Conservation (phyloP, 441 rosid species). For the Croton laevigatus region DNA sequence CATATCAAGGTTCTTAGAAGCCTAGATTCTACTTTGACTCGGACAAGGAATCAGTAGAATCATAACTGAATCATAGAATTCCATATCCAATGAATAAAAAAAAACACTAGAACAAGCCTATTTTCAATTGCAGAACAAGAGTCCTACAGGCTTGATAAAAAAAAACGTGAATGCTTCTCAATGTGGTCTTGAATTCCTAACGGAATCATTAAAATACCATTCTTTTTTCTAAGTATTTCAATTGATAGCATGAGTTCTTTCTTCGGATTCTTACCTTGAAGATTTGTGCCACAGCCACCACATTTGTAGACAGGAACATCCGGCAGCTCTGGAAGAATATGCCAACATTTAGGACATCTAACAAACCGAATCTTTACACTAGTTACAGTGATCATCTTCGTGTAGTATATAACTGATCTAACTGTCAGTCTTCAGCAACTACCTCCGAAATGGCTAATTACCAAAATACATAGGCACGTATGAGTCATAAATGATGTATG, state of each 20-base stretch:
- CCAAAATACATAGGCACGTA: not conserved
- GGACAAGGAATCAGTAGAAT: no score
- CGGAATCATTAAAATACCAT: not conserved
- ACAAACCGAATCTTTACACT: slow-evolving; percentile 55
- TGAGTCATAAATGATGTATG: not conserved
- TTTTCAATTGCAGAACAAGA: not conserved
- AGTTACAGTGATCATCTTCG: slow-evolving; percentile 42
- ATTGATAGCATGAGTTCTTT: not conserved
- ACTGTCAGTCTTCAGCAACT: slow-evolving; percentile 5
- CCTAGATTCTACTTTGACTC: no score
- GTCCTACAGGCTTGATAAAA: no score
- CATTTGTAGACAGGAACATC: slow-evolving; percentile 66
- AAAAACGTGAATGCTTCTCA: not conserved
- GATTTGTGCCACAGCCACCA: slow-evolving; percentile 64
- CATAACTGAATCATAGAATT: no score
- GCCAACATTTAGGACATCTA: slow-evolving; percentile 71
- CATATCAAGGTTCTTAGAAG: no score
- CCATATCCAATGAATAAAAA: no score
- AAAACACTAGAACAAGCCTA: not conserved
- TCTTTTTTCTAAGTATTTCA: not conserved
- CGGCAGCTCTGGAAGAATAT: slow-evolving; percentile 62
- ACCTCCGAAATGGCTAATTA: slow-evolving; percentile 1
- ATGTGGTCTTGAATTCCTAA: not conserved
- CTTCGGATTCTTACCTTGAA: slow-evolving; percentile 59
- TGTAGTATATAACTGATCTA: slow-evolving; percentile 5